Conservation (phyloP, 768 basidiomycete species). For the Dentipellis sp. region DNA sequence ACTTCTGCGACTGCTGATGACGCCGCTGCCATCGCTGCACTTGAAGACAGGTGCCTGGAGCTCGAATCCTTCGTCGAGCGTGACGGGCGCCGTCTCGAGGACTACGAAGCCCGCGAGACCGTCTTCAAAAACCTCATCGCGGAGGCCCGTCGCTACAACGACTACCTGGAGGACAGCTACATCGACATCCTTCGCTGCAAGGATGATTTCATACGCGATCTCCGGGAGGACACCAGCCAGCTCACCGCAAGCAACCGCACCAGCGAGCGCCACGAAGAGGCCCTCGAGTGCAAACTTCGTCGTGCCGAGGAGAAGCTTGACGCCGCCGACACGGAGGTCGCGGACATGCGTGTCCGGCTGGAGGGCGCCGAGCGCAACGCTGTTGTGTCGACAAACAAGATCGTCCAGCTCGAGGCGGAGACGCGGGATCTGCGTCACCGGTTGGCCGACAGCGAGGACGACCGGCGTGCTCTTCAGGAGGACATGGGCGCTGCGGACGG, state of each 20-base stretch:
- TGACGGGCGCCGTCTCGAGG: slow-evolving; percentile 1
- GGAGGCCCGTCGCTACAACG: slow-evolving; percentile 8
- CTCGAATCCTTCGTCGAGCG: slow-evolving; percentile 3
- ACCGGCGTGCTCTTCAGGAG: slow-evolving; percentile 7
- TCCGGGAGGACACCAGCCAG: slow-evolving; percentile 6
- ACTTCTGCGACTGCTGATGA: not conserved
- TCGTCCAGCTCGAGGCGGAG: slow-evolving; percentile 14
- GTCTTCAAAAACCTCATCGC: slow-evolving; percentile 8
- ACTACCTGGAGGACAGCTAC: slow-evolving; percentile 11
- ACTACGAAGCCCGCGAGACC: slow-evolving; percentile 4
- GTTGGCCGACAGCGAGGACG: slow-evolving; percentile 2
- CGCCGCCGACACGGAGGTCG: slow-evolving; percentile 8
- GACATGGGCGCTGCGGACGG: slow-evolving; percentile 2
- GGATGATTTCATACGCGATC: slow-evolving; percentile 13
- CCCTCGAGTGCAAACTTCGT: slow-evolving; percentile 3
- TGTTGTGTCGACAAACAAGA: slow-evolving; percentile 12
- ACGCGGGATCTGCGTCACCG: slow-evolving; percentile 2
- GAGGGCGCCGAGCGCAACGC: slow-evolving; percentile 13
- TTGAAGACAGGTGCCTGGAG: not conserved
- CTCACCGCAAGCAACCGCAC: not conserved
- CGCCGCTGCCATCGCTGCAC: not conserved
- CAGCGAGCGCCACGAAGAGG: slow-evolving; percentile 3
- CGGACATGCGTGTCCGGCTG: slow-evolving; percentile 11
- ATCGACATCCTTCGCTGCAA: slow-evolving; percentile 8
- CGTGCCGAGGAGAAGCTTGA: slow-evolving; percentile 11